Evolutionary conservation across 2,329 filamentous ascomycete species (phyloP).

Genomic region (Fonsecaea nubica): DNA sequence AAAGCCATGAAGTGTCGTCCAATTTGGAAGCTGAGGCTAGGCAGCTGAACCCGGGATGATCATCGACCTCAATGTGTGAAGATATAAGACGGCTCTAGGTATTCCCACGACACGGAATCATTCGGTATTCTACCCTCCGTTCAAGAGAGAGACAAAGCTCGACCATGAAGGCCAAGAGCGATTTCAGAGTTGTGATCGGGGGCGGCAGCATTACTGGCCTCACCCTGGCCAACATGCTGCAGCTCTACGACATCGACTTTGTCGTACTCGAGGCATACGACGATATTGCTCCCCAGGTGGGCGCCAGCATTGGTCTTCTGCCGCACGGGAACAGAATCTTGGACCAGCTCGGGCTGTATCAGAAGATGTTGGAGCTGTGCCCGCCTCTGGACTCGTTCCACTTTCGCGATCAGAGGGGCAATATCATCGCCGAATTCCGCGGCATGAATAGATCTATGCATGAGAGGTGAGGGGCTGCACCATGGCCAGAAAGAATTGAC

Average conservation of each 20-base stretch:
- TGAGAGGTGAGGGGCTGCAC: conserved; percentile 5
- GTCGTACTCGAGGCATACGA: conserved; percentile 38
- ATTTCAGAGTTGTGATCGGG: conserved; percentile 23
- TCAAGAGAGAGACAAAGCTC: background rate
- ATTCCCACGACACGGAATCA: background rate
- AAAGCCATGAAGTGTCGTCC: too few species aligned
- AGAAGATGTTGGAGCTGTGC: conserved; percentile 13
- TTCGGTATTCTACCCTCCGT: background rate
- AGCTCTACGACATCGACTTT: conserved; percentile 37
- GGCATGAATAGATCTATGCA: conserved; percentile 14
- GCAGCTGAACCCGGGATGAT: background rate
- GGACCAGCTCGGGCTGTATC: conserved; percentile 33
- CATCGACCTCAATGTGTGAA: background rate
- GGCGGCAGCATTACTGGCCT: conserved; percentile 30
- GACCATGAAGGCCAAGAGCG: conserved; percentile 12
- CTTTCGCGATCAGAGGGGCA: conserved; percentile 6
- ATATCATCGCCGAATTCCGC: conserved; percentile 9
- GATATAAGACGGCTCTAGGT: conserved; percentile 3
- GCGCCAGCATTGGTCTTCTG: conserved; percentile 37
- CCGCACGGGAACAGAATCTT: conserved; percentile 36
- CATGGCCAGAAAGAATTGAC: background rate
- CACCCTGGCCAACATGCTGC: conserved; percentile 35
- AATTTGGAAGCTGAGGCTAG: background rate
- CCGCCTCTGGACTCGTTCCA: conserved; percentile 15
- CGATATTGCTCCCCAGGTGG: conserved; percentile 37